These are phyloP conservation scores for Bremia lactucae DNA, from an alignment of 352 stramenopile genomes.

Conservation along the genomic window DNA sequence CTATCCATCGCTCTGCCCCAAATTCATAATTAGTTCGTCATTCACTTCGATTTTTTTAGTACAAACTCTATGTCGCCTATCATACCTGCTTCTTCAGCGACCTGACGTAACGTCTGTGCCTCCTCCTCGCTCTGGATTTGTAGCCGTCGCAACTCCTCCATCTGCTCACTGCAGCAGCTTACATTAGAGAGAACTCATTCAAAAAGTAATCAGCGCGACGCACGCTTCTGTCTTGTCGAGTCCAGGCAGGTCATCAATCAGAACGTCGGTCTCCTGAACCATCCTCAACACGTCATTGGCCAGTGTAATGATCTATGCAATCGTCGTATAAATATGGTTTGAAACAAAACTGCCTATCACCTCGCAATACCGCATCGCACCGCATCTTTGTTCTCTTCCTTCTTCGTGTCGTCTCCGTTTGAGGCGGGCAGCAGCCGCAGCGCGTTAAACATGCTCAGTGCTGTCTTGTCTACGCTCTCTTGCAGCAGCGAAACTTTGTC, in stretches of 20 bases:
- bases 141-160: constrained; percentile 64
- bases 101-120: constrained; percentile 70
- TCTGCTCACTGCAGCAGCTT: constrained; percentile 40
- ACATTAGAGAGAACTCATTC: not conserved
- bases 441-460: constrained; percentile 84
- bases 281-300: constrained; percentile 69
- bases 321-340: constrained; percentile 2
- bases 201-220: not conserved
- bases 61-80: too few relatives aligned
- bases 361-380: too few relatives aligned
- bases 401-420: constrained; percentile 32
- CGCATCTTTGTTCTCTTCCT: constrained; percentile 44
- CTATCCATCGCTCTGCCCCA: constrained; percentile 63
- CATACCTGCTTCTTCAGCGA: constrained; percentile 74
- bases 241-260: constrained; percentile 73
- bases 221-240: constrained; percentile 76
- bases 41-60: too few relatives aligned
- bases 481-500: constrained; percentile 80
- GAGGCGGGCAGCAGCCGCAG: constrained; percentile 59
- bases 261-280: constrained; percentile 64
- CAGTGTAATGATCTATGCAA: constrained; percentile 51
- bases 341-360: too few relatives aligned
- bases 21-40: too few relatives aligned
- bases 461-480: constrained; percentile 79
- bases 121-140: constrained; percentile 82